These are phyloP conservation scores for Acanthamoeba sp. DNA, from an alignment of 208 protist species.

Conservation along the genomic window DNA sequence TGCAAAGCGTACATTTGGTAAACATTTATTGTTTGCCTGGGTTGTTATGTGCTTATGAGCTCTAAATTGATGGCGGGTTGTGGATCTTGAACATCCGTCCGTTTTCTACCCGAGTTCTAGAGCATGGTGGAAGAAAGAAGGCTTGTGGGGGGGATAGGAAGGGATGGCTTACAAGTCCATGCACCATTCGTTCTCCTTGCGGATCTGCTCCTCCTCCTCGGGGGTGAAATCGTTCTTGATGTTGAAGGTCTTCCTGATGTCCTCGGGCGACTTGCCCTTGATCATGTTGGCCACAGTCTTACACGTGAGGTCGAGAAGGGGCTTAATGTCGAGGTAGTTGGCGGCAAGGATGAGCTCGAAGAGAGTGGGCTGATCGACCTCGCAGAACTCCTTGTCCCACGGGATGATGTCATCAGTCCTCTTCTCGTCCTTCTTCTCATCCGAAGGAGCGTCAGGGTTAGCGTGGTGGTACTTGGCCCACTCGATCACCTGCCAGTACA, in stretches of 20 bases:
- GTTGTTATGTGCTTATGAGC: neutral
- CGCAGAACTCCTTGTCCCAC: slow-evolving; percentile 90
- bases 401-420: slow-evolving; percentile 85
- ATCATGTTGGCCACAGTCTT: slow-evolving; percentile 92
- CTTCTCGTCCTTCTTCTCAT: slow-evolving; percentile 87
- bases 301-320: slow-evolving; percentile 92
- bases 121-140: neutral
- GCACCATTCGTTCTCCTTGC: slow-evolving; percentile 89
- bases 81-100: neutral
- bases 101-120: neutral
- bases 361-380: slow-evolving; percentile 91
- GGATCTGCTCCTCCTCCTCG: slow-evolving; percentile 91
- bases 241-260: slow-evolving; percentile 93
- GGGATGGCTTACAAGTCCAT: slow-evolving; percentile 79
- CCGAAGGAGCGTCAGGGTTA: slow-evolving; percentile 81
- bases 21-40: slow-evolving; percentile 14
- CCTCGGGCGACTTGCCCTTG: slow-evolving; percentile 91
- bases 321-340: slow-evolving; percentile 93
- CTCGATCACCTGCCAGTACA: slow-evolving; percentile 87
- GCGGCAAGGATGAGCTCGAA: slow-evolving; percentile 90
- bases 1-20: neutral
- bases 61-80: neutral
- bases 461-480: slow-evolving; percentile 89
- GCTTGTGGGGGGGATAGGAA: neutral
- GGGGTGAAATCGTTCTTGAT: slow-evolving; percentile 94